Percentiles rank a stretch among this genome's conserved stretches.
phyloP scores from a whole-genome alignment of 495 filamentous ascomycete genomes.

The Platismatia glauca region DNA sequence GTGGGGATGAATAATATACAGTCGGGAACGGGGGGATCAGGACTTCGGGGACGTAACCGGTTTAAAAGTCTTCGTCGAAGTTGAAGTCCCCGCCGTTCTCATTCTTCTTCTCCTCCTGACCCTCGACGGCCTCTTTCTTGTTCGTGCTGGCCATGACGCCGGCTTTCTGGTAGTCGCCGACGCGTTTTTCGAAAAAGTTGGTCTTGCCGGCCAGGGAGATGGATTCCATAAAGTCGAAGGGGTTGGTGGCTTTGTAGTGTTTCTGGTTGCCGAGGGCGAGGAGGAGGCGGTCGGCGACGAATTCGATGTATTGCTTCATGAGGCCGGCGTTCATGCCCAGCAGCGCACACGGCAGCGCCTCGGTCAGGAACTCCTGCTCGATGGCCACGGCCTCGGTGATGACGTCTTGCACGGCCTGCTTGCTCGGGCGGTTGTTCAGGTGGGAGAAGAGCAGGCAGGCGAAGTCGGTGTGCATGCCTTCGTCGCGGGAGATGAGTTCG shows the following conservation, averaged over 20 bases:
- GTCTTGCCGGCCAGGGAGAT: constrained; percentile 98
- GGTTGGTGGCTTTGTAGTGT: constrained; percentile 84
- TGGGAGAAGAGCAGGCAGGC: constrained; percentile 95
- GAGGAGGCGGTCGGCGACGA: constrained; percentile 91
- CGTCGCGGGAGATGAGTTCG: constrained; percentile 98
- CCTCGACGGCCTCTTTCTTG: constrained; percentile 51
- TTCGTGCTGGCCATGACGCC: constrained; percentile 94
- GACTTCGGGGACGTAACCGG: neutral
- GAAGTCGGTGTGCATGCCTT: constrained; percentile 99
- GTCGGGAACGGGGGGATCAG: neutral
- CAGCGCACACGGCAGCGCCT: constrained; percentile 82
- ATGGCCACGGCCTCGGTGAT: constrained; percentile 90
- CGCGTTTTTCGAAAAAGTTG: constrained; percentile 99
- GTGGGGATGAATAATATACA: neutral
- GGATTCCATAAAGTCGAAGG: constrained; percentile 99
- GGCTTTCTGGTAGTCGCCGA: constrained; percentile 98
- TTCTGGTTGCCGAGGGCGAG: constrained; percentile 88
- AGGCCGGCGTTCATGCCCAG: constrained; percentile 95
- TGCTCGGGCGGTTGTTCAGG: constrained; percentile 78
- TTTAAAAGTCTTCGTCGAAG: constrained; percentile 95
- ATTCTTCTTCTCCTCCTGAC: constrained; percentile 46
- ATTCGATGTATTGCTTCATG: constrained; percentile 99
- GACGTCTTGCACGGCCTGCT: constrained; percentile 71
- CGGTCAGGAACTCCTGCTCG: constrained; percentile 96
- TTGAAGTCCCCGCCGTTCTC: constrained; percentile 70